Evolutionary conservation across 1,284 basidiomycete species (phyloP).

Genomic region (Heterobasidion occidentale): DNA sequence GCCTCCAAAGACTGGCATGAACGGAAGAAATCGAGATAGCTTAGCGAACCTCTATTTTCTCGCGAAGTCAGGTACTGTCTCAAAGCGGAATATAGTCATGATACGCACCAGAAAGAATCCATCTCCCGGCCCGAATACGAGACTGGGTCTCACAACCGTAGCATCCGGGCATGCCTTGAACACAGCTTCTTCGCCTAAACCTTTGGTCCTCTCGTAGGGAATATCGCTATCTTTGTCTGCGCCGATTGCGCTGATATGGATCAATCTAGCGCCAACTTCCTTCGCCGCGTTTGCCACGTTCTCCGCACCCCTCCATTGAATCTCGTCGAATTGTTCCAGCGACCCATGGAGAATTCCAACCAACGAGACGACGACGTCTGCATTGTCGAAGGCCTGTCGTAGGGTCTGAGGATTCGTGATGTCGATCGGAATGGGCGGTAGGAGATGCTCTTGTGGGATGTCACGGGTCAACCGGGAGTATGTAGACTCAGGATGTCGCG

Average conservation of each 20-base stretch:
- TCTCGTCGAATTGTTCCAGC: slow-evolving; percentile 42
- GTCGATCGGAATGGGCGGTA: slow-evolving; percentile 43
- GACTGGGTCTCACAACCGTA: slow-evolving; percentile 59
- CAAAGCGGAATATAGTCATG: neutral
- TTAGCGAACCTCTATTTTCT: slow-evolving; percentile 46
- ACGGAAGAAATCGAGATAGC: slow-evolving; percentile 51
- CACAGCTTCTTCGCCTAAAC: slow-evolving; percentile 48
- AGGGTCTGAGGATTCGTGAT: slow-evolving; percentile 44
- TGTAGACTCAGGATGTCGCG: slow-evolving; percentile 39
- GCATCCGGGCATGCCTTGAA: slow-evolving; percentile 38
- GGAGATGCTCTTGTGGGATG: slow-evolving; percentile 21
- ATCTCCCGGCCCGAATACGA: slow-evolving; percentile 69
- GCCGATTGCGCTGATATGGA: slow-evolving; percentile 59
- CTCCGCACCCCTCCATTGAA: slow-evolving; percentile 58
- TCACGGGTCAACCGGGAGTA: slow-evolving; percentile 22
- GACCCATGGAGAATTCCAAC: slow-evolving; percentile 58
- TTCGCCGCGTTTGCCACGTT: slow-evolving; percentile 49
- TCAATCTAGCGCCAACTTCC: slow-evolving; percentile 40
- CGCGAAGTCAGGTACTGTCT: slow-evolving; percentile 5
- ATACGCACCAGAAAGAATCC: slow-evolving; percentile 57
- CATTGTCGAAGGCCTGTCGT: slow-evolving; percentile 37
- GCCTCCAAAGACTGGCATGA: slow-evolving; percentile 67
- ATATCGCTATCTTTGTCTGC: slow-evolving; percentile 40
- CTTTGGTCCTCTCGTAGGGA: slow-evolving; percentile 56
- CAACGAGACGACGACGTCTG: slow-evolving; percentile 52